phyloP scores from a whole-genome alignment of 306 rosid genomes.

The Sicyos edulis region DNA sequence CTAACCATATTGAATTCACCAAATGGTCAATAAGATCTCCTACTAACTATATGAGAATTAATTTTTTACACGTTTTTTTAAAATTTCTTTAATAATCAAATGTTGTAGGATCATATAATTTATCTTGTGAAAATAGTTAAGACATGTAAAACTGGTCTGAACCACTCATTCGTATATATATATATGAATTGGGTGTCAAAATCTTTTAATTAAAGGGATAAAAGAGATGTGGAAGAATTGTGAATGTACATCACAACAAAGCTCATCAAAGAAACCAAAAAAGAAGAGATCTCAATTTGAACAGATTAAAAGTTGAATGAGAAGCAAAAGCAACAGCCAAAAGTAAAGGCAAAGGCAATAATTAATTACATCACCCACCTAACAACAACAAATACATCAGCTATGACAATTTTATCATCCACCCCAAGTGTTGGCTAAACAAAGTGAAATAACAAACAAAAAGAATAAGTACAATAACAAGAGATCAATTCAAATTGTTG shows the following conservation, averaged over 20 bases:
- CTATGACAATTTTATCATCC: slow-evolving; percentile 9
- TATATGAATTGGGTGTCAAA: slow-evolving; percentile 4
- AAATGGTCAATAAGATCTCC: too few relatives aligned
- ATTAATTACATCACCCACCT: slow-evolving; percentile 24
- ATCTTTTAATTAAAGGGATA: too few relatives aligned
- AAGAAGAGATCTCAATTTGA: slow-evolving; percentile 12
- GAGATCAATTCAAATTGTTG: slow-evolving; percentile 10
- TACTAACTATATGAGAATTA: too few relatives aligned
- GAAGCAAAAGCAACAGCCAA: slow-evolving; percentile 16
- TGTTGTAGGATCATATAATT: too few relatives aligned
- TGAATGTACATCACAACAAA: slow-evolving; percentile 21
- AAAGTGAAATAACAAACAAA: not conserved
- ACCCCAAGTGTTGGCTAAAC: slow-evolving; percentile 2
- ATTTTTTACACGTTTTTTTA: too few relatives aligned
- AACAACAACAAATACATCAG: slow-evolving; percentile 16
- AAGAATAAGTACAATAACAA: slow-evolving; percentile 12
- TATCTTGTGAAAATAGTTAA: too few relatives aligned
- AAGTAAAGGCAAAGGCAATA: slow-evolving; percentile 19
- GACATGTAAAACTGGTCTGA: too few relatives aligned
- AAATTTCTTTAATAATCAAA: too few relatives aligned
- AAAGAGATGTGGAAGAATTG: not conserved
- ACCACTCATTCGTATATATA: too few relatives aligned
- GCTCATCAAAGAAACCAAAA: slow-evolving; percentile 1
- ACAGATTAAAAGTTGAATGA: slow-evolving; percentile 21
- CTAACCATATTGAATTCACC: too few relatives aligned